phyloP scores from a whole-genome alignment of 179 eudicot species.

The Nepenthes alata region DNA sequence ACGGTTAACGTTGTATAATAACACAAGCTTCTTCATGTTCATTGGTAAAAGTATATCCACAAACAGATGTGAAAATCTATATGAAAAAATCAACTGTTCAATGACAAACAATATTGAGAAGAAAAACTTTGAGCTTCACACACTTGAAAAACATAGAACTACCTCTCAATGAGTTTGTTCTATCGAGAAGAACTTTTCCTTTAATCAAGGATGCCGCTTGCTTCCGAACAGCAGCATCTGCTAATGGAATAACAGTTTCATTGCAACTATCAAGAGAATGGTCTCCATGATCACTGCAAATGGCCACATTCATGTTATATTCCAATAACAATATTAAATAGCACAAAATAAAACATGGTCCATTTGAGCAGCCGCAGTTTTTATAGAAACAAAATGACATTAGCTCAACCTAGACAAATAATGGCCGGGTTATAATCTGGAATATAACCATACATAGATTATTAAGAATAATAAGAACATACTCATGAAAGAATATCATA shows the following conservation, averaged over 20 bases:
- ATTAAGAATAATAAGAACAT: too few relatives aligned
- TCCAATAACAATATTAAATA: too few relatives aligned
- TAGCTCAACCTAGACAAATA: too few relatives aligned
- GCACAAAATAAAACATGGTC: too few relatives aligned
- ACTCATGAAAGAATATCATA: too few relatives aligned
- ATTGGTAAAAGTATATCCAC: too few relatives aligned
- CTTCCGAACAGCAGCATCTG: constrained; percentile 12
- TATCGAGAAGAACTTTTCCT: constrained; percentile 23
- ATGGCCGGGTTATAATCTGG: too few relatives aligned
- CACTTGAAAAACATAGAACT: neutral
- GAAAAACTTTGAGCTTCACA: neutral
- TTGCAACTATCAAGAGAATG: constrained; percentile 18
- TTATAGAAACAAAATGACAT: too few relatives aligned
- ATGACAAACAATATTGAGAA: neutral
- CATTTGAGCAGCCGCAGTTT: too few relatives aligned
- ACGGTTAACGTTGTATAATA: too few relatives aligned
- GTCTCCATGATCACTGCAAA: constrained; percentile 27
- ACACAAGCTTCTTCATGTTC: too few relatives aligned
- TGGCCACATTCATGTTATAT: constrained; percentile 2
- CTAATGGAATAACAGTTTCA: constrained; percentile 13
- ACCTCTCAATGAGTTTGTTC: constrained; percentile 42
- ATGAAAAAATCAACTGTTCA: neutral
- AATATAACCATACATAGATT: too few relatives aligned
- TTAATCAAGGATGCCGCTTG: constrained; percentile 11
- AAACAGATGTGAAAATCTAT: neutral